Evolutionary conservation across 2,329 filamentous ascomycete genomes (phyloP), one percentile per base, ranked within the genome.

Genomic region (Cercospora sp.): DNA sequence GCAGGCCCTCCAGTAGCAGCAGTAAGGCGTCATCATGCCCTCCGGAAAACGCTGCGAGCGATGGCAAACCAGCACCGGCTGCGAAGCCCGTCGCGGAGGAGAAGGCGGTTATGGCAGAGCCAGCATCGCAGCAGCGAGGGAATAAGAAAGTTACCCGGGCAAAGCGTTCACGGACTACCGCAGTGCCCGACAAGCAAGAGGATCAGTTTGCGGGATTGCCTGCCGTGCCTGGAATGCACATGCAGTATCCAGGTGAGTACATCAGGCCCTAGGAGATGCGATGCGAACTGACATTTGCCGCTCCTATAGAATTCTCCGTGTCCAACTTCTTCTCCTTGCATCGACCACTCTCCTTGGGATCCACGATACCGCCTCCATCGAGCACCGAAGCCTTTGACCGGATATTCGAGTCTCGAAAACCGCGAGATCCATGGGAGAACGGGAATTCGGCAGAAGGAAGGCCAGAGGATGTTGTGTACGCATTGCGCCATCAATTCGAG

Each of bases 271-370:
- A 37, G 13, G 28, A 34, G 21, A 43, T 45, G 13, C 9, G 12
- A 8, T 55, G 32, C 24, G 30, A 24, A 28, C 59, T 63, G 30
- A 12, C 71, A 5, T 73, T 59, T 26, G 53, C 28, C 68, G 18
- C 30, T 30, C 9, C 16, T 58, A 4, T 13, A 98, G 95, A 96
- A 77, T 86, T 98, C 69, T 90, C 91, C 71, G 85, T 97, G 57
- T 95, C 94, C 7, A 91, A 91, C 69, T 98, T 99, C 85, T 98
- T 98, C 84, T 96, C 94, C 71, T 90, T 97, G 73, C 93, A 99
- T 82, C 90, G 95, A 70, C 95, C 95, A 57, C 94, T 99, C 77
- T 97, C 93, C 65, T 88, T 97, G 72, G 93, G 90, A 61, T 89
- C 90, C 74, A 90, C 90, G 73, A 90, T 97, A 77, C 95, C 91